These are phyloP conservation scores for Blastobotrys peoriensis DNA, from an alignment of 805 yeast species.

Conservation along the genomic window DNA sequence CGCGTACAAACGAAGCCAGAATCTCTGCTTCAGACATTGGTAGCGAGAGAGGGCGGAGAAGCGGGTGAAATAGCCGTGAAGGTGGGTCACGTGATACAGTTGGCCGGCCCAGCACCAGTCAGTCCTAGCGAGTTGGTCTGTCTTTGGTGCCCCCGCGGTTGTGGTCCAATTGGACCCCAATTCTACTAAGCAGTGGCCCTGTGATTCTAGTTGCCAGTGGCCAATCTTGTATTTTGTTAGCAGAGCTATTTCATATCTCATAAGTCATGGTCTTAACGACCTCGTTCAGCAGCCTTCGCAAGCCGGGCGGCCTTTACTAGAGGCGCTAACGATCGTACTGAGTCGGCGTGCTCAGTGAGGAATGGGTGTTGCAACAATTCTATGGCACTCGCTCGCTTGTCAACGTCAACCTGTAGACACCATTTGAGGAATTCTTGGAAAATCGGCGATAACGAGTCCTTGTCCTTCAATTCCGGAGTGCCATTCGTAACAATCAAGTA, in stretches of 20 bases:
- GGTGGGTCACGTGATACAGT: no score
- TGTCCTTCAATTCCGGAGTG: constrained; percentile 67
- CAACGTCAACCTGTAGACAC: constrained; percentile 90
- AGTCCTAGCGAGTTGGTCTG: no score
- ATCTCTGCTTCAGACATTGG: constrained; percentile 11
- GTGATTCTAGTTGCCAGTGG: no score
- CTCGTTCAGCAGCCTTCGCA: constrained; percentile 20
- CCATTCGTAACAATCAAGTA: constrained; percentile 93
- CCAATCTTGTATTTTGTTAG: no score
- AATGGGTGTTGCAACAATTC: constrained; percentile 76
- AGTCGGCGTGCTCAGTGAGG: constrained; percentile 25
- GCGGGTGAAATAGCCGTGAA: no score
- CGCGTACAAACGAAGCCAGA: constrained; percentile 35
- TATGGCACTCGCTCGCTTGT: constrained; percentile 83
- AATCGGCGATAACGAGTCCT: constrained; percentile 61
- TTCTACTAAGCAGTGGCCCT: no score
- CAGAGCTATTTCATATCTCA: no score
- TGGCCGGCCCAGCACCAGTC: no score
- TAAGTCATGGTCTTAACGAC: no score
- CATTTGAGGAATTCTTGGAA: constrained; percentile 83
- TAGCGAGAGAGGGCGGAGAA: no score
- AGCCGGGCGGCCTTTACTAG: constrained; percentile 28
- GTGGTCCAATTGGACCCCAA: no score
- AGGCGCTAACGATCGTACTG: constrained; percentile 30
- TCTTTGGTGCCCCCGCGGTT: no score